These are phyloP conservation scores for Talaromyces thailandensis DNA, from an alignment of 495 filamentous ascomycete species.

Conservation along the genomic window DNA sequence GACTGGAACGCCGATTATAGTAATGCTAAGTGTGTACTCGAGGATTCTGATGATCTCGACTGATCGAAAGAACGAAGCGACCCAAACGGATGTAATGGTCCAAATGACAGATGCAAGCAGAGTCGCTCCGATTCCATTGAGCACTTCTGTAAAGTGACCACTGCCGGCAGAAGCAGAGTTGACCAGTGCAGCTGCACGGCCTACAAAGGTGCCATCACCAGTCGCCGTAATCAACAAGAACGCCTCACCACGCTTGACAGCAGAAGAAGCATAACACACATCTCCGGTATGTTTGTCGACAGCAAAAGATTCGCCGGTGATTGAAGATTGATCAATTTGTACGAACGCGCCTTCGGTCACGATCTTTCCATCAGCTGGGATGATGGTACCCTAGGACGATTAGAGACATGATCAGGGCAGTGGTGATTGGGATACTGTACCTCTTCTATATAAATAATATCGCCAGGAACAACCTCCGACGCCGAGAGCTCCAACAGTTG, in stretches of 20 bases:
- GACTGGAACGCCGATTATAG: conserved; percentile 88
- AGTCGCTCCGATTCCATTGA: conserved; percentile 68
- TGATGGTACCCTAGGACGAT: conserved; percentile 58
- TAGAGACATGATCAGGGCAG: background rate
- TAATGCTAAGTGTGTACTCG: conserved; percentile 75
- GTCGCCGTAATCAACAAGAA: conserved; percentile 73
- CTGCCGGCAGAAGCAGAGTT: conserved; percentile 58
- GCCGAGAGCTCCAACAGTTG: conserved; percentile 62
- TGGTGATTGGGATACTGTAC: conserved; percentile 15
- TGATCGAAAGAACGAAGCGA: conserved; percentile 79
- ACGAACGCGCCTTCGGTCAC: conserved; percentile 71
- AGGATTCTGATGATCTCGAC: conserved; percentile 67
- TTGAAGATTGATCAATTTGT: conserved; percentile 85
- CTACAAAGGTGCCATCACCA: conserved; percentile 83
- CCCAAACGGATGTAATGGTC: conserved; percentile 74
- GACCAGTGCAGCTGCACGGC: conserved; percentile 78
- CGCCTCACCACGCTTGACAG: conserved; percentile 82
- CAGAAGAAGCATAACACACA: conserved; percentile 72
- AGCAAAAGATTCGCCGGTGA: conserved; percentile 88
- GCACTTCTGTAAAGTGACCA: conserved; percentile 85
- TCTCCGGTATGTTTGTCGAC: conserved; percentile 79
- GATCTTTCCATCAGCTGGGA: conserved; percentile 81
- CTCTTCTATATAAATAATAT: conserved; percentile 83
- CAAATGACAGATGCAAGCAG: conserved; percentile 73
- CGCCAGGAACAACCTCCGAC: conserved; percentile 76